Percentiles rank a stretch among this genome's conserved stretches.
These are phyloP conservation scores for Metschnikowia chrysomelidarum DNA, from an alignment of 805 yeast species.

Conservation along the genomic window DNA sequence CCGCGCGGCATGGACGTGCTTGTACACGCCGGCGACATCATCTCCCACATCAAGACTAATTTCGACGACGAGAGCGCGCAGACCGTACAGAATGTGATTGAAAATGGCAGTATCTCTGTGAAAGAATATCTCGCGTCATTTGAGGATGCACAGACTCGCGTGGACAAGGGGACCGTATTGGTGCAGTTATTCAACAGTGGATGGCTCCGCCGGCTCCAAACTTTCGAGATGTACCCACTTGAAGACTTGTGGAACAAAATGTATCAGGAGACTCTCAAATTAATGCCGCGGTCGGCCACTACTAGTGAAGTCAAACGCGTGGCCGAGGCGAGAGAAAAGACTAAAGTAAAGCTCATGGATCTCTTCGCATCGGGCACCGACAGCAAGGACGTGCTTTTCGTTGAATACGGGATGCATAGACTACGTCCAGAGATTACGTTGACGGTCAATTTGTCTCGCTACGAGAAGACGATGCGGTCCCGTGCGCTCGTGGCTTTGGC, in stretches of 20 bases:
- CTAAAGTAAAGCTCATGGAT: conserved; percentile 38
- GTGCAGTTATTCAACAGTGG: conserved; percentile 32
- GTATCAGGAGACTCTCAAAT: conserved; percentile 34
- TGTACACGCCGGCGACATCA: conserved; percentile 75
- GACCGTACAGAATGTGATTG: conserved; percentile 66
- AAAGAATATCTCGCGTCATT: conserved; percentile 41
- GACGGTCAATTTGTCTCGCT: conserved; percentile 63
- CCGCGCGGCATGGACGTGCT: conserved; percentile 63
- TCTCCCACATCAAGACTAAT: conserved; percentile 47
- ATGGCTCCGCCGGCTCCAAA: conserved; percentile 35
- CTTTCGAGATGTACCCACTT: conserved; percentile 31
- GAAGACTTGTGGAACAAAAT: conserved; percentile 40
- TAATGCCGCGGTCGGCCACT: conserved; percentile 36
- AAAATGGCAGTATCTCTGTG: conserved; percentile 63
- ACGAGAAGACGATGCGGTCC: conserved; percentile 63
- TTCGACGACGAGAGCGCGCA: conserved; percentile 51
- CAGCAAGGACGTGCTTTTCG: conserved; percentile 25
- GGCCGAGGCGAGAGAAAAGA: conserved; percentile 59
- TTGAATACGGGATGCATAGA: conserved; percentile 37
- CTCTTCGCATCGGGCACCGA: conserved; percentile 31
- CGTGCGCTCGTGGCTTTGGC: conserved; percentile 61
- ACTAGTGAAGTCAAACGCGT: conserved; percentile 41
- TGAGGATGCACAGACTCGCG: conserved; percentile 20
- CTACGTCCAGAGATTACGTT: conserved; percentile 52
- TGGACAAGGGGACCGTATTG: conserved; percentile 26